These are phyloP conservation scores for Lentinula boryana DNA, from an alignment of 768 basidiomycete species.

Conservation along the genomic window DNA sequence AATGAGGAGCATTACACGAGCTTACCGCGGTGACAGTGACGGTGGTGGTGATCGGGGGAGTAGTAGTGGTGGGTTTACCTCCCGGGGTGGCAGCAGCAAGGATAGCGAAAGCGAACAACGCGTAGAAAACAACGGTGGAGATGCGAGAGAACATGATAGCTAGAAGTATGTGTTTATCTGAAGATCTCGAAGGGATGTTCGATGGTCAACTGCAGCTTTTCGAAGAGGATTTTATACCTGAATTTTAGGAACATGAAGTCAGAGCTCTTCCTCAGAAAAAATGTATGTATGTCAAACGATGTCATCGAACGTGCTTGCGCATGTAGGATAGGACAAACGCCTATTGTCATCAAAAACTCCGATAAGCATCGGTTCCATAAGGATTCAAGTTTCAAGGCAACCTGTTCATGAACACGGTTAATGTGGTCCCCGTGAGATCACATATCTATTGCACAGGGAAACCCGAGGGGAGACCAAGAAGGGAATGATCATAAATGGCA, in stretches of 20 bases:
- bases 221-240: not conserved
- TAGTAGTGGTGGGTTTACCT: not conserved
- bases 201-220: not conserved
- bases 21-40: not conserved
- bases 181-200: not conserved
- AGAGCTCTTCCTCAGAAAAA: not conserved
- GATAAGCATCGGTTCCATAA: no score
- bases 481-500: no score
- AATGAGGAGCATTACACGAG: not conserved
- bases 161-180: not conserved
- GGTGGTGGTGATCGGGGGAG: not conserved
- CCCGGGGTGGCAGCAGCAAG: conserved; percentile 1
- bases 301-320: no score
- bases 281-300: no score
- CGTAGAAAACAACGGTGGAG: not conserved
- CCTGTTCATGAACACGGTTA: no score
- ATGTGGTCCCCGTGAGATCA: no score
- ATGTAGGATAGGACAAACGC: no score
- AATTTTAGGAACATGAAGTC: not conserved
- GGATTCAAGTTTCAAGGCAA: no score
- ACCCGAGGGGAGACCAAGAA: no score
- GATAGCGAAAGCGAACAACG: not conserved
- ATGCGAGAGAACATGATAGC: not conserved
- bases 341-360: no score
- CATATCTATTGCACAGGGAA: no score